A percentile compares a stretch with the other conserved stretches of the same genome.
phyloP scores from a whole-genome alignment of 805 yeast species.

The Wickerhamomyces chambardii region DNA sequence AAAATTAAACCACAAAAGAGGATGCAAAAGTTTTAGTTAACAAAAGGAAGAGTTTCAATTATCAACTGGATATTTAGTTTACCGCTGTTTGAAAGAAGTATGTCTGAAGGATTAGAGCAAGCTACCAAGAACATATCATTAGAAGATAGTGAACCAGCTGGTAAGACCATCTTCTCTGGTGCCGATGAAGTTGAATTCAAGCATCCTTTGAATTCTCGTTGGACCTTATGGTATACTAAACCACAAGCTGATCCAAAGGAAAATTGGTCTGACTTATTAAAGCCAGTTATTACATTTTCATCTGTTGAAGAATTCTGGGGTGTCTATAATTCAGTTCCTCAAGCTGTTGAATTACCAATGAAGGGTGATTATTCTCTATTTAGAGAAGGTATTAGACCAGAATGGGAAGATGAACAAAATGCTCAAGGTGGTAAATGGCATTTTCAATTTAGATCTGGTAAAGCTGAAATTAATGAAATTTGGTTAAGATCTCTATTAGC shows the following conservation, averaged over 20 bases:
- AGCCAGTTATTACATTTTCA: slow-evolving; percentile 84
- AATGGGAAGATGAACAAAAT: slow-evolving; percentile 94
- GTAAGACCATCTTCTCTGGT: too few species aligned
- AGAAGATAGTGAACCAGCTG: slow-evolving; percentile 3
- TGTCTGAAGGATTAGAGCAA: slow-evolving; percentile 18
- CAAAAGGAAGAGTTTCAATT: too few species aligned
- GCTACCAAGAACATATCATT: slow-evolving; percentile 17
- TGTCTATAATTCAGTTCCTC: slow-evolving; percentile 86
- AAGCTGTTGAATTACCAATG: slow-evolving; percentile 82
- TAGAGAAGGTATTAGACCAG: slow-evolving; percentile 91
- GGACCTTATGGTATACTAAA: slow-evolving; percentile 98
- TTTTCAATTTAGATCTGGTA: slow-evolving; percentile 59
- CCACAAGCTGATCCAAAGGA: slow-evolving; percentile 71
- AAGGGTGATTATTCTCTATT: slow-evolving; percentile 94
- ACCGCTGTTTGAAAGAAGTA: too few species aligned
- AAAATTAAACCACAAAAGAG: too few species aligned
- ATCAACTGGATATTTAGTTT: too few species aligned
- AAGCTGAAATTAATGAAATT: slow-evolving; percentile 67
- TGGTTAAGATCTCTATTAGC: slow-evolving; percentile 89
- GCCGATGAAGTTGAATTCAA: slow-evolving; percentile 22
- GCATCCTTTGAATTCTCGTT: slow-evolving; percentile 83
- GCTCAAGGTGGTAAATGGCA: slow-evolving; percentile 94
- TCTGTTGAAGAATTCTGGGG: slow-evolving; percentile 99
- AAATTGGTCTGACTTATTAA: slow-evolving; percentile 87
- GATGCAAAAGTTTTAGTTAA: too few species aligned